phyloP scores from a whole-genome alignment of 2,329 filamentous ascomycete species.

The Rhinocladiella mackenziei region DNA sequence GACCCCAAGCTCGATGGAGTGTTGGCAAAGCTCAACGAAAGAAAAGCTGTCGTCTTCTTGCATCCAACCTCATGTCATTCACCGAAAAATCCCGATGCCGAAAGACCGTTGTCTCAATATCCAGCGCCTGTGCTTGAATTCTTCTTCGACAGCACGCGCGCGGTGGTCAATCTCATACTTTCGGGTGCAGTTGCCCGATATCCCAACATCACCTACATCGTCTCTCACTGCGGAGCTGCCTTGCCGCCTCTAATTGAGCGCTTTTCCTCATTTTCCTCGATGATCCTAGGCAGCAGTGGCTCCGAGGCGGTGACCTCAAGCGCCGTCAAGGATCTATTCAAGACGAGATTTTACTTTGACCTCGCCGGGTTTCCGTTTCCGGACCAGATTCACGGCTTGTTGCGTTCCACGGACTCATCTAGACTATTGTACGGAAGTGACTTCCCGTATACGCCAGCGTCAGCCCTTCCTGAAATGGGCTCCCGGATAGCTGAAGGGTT shows the following conservation, averaged over 20 bases:
- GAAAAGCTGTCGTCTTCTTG: conserved; percentile 2
- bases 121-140: conserved; percentile 34
- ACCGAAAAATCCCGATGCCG: background rate
- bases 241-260: conserved; percentile 33
- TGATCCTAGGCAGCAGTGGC: conserved; percentile 1
- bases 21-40: conserved; percentile 36
- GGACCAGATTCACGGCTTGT: conserved; percentile 38
- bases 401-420: conserved; percentile 42
- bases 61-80: conserved; percentile 42
- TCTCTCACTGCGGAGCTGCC: conserved; percentile 47
- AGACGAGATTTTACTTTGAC: conserved; percentile 21
- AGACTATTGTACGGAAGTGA: conserved; percentile 52
- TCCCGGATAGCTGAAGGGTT: conserved; percentile 10
- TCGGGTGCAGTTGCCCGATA: conserved; percentile 44
- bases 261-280: conserved; percentile 13
- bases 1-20: conserved; percentile 43
- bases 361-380: conserved; percentile 21
- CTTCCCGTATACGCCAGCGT: conserved; percentile 48
- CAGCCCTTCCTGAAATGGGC: conserved; percentile 7
- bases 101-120: conserved; percentile 11
- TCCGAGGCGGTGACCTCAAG: background rate
- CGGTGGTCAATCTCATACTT: conserved; percentile 46
- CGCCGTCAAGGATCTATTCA: conserved; percentile 9
- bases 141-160: conserved; percentile 50
- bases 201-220: conserved; percentile 45